Conservation (phyloP, 2,329 filamentous ascomycete genomes). For the Aspergillus piperis region DNA sequence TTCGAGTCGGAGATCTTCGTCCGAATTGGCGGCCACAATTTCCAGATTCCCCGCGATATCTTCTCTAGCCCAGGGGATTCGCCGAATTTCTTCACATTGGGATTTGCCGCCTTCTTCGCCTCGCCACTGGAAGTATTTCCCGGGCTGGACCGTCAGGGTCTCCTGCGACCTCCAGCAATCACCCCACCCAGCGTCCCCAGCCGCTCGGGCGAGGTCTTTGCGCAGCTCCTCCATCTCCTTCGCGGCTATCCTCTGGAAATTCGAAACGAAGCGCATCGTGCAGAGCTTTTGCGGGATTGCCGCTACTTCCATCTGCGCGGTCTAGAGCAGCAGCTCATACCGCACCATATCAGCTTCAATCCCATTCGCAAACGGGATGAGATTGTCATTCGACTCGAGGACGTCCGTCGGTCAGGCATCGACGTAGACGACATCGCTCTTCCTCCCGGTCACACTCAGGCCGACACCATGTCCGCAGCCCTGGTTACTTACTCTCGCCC, state of each 20-base stretch:
- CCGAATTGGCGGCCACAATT: constrained; percentile 81
- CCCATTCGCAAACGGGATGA: constrained; percentile 67
- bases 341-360: constrained; percentile 75
- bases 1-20: constrained; percentile 88
- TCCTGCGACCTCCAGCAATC: constrained; percentile 85
- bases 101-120: constrained; percentile 85
- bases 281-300: constrained; percentile 77
- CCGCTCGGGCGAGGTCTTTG: constrained; percentile 79
- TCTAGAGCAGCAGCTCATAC: constrained; percentile 82
- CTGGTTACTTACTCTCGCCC: constrained; percentile 82
- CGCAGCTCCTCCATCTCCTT: constrained; percentile 77
- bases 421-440: constrained; percentile 51
- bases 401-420: constrained; percentile 85
- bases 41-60: constrained; percentile 85
- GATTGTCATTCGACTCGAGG: constrained; percentile 77
- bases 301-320: constrained; percentile 93
- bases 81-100: constrained; percentile 94
- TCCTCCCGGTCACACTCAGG: neutral
- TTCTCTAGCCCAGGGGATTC: constrained; percentile 83
- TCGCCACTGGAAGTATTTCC: constrained; percentile 80
- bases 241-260: constrained; percentile 82
- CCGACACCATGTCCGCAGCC: constrained; percentile 31
- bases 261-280: constrained; percentile 72
- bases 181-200: constrained; percentile 78
- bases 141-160: constrained; percentile 72